Base-by-base conservation (phyloP, 2,329 filamentous ascomycete genomes). In the Sclerotinia borealis region DNA sequence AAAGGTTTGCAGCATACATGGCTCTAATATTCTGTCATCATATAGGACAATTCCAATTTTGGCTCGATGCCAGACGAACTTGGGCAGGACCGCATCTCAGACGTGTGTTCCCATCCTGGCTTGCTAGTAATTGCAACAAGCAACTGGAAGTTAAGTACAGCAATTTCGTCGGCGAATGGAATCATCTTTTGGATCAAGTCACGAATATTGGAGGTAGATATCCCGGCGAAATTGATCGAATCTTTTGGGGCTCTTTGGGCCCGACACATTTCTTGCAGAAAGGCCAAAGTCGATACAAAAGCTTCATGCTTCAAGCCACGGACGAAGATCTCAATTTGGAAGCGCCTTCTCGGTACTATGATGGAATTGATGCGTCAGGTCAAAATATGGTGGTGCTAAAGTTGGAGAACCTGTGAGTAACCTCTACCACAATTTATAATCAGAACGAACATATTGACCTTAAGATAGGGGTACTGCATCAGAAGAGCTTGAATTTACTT, bases 21-120 rank as follows among this genome's bases (percentile, higher is more conserved):
- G 8, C 19, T 11, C 25, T 29, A 29, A 29, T 15, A 15, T 39
- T 15, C 36, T 39, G n/a, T n/a, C 25, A 10, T 5, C 4, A 8
- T 15, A 1, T 17, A 59, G 56, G 56, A 15, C 29, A 59, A 59
- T 59, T 59, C 17, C 56, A 59, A 25, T 59, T 47, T 4, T 59
- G 43, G 45, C 45, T 49, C 17, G 10, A 34, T 13, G 15, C 43
- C 19, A 50, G n/a, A 17, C 6, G 22, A 29, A 49, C 9, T 4
- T 60, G 45, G 56, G 47, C 56, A 37, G 56, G 56, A 15, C 43
- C 43, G 9, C 56, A 60, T 36, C 7, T 50, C 2, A 50, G n/a
- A 37, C 43, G 56, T 36, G 56, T 50, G 9, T 41, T 60, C 11
- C 56, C 45, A 29, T n/a, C 22, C 7, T 60, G 56, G 56, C 45